These are phyloP conservation scores for Elaeis guineensis DNA, from an alignment of 176 grass and related monocot genomes.

Conservation along the genomic window DNA sequence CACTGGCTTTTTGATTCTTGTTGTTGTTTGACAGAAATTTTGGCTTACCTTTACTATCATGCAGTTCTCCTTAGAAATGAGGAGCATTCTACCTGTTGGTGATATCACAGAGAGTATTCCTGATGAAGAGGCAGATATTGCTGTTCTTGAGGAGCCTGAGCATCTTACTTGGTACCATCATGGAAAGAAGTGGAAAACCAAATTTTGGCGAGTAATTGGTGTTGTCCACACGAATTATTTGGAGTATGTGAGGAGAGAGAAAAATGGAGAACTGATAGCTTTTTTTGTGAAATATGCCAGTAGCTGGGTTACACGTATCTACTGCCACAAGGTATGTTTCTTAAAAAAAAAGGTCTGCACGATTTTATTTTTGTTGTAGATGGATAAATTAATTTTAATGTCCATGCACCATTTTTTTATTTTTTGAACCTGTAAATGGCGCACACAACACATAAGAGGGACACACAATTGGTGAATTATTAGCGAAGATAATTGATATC, in stretches of 20 bases:
- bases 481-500: too few species aligned
- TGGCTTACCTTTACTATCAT: neutral
- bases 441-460: too few species aligned
- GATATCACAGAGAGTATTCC: slow-evolving; percentile 82
- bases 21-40: slow-evolving; percentile 1
- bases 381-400: too few species aligned
- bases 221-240: slow-evolving; percentile 94
- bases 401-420: too few species aligned
- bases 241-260: slow-evolving; percentile 96
- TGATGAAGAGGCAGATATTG: slow-evolving; percentile 78
- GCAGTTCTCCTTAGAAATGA: slow-evolving; percentile 89
- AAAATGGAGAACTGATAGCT: slow-evolving; percentile 71
- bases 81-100: slow-evolving; percentile 85
- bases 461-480: too few species aligned
- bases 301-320: slow-evolving; percentile 85
- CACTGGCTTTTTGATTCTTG: slow-evolving; percentile 1
- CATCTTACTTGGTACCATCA: slow-evolving; percentile 97
- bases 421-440: too few species aligned
- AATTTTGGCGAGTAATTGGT: slow-evolving; percentile 82
- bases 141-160: slow-evolving; percentile 90
- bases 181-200: slow-evolving; percentile 79
- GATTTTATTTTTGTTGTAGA: too few species aligned
- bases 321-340: slow-evolving; percentile 92
- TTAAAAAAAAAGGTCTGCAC: neutral
- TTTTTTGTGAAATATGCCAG: slow-evolving; percentile 68